Percentiles rank a stretch among this genome's conserved stretches.
These are phyloP conservation scores for Argentina anserina DNA, from an alignment of 306 rosid species.

Conservation along the genomic window DNA sequence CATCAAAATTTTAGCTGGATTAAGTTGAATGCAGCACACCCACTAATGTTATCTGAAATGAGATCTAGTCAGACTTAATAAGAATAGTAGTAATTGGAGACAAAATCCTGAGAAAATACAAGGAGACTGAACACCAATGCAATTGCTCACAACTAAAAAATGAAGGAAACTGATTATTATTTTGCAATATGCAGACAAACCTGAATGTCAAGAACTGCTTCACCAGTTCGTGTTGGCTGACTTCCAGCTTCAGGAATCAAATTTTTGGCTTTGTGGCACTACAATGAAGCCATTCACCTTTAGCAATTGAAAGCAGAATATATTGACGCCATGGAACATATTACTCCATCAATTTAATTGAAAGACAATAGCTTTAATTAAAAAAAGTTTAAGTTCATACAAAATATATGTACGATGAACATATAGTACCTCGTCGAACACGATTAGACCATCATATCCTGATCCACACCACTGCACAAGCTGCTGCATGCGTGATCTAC, in stretches of 20 bases:
- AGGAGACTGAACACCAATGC: background rate
- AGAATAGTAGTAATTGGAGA: background rate
- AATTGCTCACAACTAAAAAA: background rate
- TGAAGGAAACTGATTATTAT: background rate
- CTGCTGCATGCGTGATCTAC: slow-evolving; percentile 91
- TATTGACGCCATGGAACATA: slow-evolving; percentile 31
- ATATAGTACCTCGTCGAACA: slow-evolving; percentile 81
- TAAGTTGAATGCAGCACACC: background rate
- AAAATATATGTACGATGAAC: background rate
- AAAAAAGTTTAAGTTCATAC: background rate
- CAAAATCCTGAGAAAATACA: background rate
- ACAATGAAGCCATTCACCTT: slow-evolving; percentile 55
- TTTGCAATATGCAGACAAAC: slow-evolving; percentile 38
- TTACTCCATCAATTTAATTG: slow-evolving; percentile 6
- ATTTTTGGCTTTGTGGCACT: slow-evolving; percentile 99
- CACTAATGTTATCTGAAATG: background rate
- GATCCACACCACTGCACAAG: slow-evolving; percentile 96
- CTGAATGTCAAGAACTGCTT: slow-evolving; percentile 96
- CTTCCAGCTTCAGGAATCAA: slow-evolving; percentile 98
- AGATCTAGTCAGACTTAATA: background rate
- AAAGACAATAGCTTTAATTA: background rate
- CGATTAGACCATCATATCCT: slow-evolving; percentile 72
- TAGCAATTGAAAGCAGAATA: slow-evolving; percentile 39
- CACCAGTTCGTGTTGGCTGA: slow-evolving; percentile 99
- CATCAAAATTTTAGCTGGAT: background rate